Evolutionary conservation across 1,284 basidiomycete species (phyloP).

Genomic region (Ustilago nuda): DNA sequence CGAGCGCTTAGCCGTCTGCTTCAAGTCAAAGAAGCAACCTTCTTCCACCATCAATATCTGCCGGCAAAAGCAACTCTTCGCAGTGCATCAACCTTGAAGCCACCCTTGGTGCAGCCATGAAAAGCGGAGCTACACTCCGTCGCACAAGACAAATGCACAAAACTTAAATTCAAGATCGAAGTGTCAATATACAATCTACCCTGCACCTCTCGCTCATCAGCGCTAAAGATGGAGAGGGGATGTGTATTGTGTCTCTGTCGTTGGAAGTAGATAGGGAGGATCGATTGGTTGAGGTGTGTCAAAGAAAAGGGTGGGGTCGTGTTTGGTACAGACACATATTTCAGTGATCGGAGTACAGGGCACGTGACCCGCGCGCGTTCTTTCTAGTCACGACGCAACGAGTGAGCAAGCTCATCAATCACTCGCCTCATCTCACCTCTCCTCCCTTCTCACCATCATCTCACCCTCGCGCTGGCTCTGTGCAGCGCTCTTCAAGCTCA

Average conservation of each 20-base stretch:
- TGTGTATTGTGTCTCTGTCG: slow-evolving; percentile 20
- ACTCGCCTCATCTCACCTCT: too few species aligned
- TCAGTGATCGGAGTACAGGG: too few species aligned
- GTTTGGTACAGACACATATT: too few species aligned
- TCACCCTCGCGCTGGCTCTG: too few species aligned
- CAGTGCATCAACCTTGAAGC: background rate
- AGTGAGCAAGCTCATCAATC: too few species aligned
- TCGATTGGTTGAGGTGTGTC: slow-evolving; percentile 4
- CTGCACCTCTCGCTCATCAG: background rate
- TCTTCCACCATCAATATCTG: background rate
- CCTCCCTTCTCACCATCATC: too few species aligned
- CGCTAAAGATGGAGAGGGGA: background rate
- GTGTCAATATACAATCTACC: slow-evolving; percentile 29
- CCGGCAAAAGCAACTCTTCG: background rate
- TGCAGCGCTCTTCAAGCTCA: too few species aligned
- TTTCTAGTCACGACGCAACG: too few species aligned
- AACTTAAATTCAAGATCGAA: slow-evolving; percentile 12
- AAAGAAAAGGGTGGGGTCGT: background rate
- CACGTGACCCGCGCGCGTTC: too few species aligned
- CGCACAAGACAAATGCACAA: background rate
- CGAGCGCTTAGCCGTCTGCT: background rate
- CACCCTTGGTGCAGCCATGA: slow-evolving; percentile 6
- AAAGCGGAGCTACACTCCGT: background rate
- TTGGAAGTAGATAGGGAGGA: slow-evolving; percentile 20
- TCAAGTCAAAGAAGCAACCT: background rate